Conservation (phyloP, 768 basidiomycete genomes). For the Boletus rex-veris region DNA sequence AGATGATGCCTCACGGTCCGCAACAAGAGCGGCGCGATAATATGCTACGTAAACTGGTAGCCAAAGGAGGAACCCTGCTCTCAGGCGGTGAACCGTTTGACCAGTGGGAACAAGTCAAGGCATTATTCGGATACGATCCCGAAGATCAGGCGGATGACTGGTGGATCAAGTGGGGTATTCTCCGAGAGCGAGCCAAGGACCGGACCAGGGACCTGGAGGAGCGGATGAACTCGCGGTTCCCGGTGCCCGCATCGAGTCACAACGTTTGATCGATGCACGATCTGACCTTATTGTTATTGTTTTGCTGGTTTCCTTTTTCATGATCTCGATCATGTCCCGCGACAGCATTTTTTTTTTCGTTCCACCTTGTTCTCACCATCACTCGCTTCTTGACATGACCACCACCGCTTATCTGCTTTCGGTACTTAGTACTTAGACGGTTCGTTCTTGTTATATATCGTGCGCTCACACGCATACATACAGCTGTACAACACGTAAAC, state of each 20-base stretch:
- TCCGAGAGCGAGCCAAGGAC: conserved; percentile 37
- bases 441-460: background rate
- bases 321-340: background rate
- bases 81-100: conserved; percentile 16
- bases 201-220: conserved; percentile 19
- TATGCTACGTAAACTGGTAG: conserved; percentile 36
- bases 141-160: conserved; percentile 59
- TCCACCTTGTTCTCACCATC: background rate
- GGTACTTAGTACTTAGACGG: background rate
- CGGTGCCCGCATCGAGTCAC: background rate
- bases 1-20: conserved; percentile 43
- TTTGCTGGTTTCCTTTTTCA: background rate
- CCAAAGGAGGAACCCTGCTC: conserved; percentile 46
- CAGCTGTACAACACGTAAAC: conserved; percentile 1
- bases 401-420: background rate
- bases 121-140: conserved; percentile 49
- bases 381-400: background rate
- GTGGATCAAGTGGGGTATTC: conserved; percentile 58
- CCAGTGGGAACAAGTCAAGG: conserved; percentile 53
- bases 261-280: background rate
- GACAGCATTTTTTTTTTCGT: background rate
- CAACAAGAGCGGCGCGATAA: conserved; percentile 45
- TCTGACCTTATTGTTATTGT: background rate
- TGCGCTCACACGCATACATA: background rate
- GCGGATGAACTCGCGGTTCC: conserved; percentile 9